Evolutionary conservation across 2,329 filamentous ascomycete genomes (phyloP).

Genomic region (Colletotrichum chlorophyti): DNA sequence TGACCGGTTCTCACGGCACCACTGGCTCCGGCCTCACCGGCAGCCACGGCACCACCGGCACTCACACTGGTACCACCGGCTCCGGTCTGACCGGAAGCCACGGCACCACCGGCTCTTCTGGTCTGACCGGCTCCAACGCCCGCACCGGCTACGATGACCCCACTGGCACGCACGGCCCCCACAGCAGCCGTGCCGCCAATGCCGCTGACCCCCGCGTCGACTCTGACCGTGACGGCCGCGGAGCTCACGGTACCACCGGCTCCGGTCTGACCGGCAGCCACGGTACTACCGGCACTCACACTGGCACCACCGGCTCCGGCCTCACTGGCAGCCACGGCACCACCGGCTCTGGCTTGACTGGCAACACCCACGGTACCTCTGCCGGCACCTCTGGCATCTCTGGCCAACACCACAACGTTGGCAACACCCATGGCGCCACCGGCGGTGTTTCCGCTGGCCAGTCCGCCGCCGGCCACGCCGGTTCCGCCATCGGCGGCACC

Average conservation of each 20-base stretch:
- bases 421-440: too few species aligned
- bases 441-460: too few species aligned
- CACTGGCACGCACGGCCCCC: conserved; percentile 45
- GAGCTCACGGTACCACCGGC: conserved; percentile 28
- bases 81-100: conserved; percentile 32
- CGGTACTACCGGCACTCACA: conserved; percentile 17
- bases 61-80: conserved; percentile 32
- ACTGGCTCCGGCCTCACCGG: conserved; percentile 32
- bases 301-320: conserved; percentile 31
- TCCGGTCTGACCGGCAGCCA: conserved; percentile 14
- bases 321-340: conserved; percentile 31
- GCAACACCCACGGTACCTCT: conserved; percentile 32
- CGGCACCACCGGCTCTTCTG: conserved; percentile 29
- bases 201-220: conserved; percentile 62
- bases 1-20: conserved; percentile 18
- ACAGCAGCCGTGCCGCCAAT: conserved; percentile 54
- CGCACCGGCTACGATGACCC: conserved; percentile 22
- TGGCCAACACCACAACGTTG: too few species aligned
- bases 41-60: conserved; percentile 46
- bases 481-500: conserved; percentile 31
- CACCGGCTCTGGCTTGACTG: conserved; percentile 19
- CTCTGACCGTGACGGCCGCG: conserved; percentile 51
- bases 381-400: conserved; percentile 36
- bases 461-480: conserved; percentile 40
- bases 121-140: conserved; percentile 21